Evolutionary conservation across 2,329 filamentous ascomycete genomes (phyloP).

Genomic region (Stagonosporopsis rhizophila): DNA sequence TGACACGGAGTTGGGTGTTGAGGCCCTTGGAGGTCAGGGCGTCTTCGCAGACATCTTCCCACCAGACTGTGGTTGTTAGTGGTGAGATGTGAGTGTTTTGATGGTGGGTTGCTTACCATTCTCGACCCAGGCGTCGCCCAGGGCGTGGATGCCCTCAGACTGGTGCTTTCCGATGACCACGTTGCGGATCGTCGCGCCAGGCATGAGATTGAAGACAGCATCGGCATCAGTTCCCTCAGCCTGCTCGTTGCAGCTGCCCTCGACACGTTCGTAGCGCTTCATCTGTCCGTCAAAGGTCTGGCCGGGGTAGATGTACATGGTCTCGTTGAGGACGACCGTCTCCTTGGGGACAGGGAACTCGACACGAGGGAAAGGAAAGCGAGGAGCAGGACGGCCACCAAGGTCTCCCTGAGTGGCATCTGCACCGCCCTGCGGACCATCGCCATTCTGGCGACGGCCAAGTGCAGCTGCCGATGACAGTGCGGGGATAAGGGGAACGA

Average conservation of each 20-base stretch:
- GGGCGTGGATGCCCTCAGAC: slow-evolving; percentile 34
- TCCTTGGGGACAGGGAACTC: slow-evolving; percentile 34
- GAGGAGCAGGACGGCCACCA: slow-evolving; percentile 28
- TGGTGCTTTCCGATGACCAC: slow-evolving; percentile 38
- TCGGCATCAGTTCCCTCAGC: slow-evolving; percentile 37
- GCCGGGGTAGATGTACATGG: slow-evolving; percentile 34
- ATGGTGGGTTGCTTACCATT: slow-evolving; percentile 21
- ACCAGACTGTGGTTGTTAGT: slow-evolving; percentile 30
- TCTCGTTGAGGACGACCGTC: slow-evolving; percentile 35
- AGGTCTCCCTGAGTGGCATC: slow-evolving; percentile 35
- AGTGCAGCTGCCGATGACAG: slow-evolving; percentile 30
- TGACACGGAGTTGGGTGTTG: slow-evolving; percentile 37
- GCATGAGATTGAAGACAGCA: slow-evolving; percentile 34
- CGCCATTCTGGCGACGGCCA: slow-evolving; percentile 30
- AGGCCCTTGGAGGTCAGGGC: slow-evolving; percentile 34
- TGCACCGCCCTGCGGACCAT: slow-evolving; percentile 30
- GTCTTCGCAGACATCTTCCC: slow-evolving; percentile 39
- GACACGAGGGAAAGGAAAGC: slow-evolving; percentile 32
- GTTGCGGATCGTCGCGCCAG: slow-evolving; percentile 31
- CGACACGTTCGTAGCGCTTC: slow-evolving; percentile 36
- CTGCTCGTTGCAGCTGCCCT: slow-evolving; percentile 36
- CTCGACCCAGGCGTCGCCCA: slow-evolving; percentile 39
- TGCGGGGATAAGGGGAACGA: slow-evolving; percentile 31
- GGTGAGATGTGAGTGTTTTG: neutral
- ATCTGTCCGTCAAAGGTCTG: slow-evolving; percentile 36